These are phyloP conservation scores for Colletotrichum tropicicola DNA, from an alignment of 2,329 filamentous ascomycete species.

Conservation along the genomic window DNA sequence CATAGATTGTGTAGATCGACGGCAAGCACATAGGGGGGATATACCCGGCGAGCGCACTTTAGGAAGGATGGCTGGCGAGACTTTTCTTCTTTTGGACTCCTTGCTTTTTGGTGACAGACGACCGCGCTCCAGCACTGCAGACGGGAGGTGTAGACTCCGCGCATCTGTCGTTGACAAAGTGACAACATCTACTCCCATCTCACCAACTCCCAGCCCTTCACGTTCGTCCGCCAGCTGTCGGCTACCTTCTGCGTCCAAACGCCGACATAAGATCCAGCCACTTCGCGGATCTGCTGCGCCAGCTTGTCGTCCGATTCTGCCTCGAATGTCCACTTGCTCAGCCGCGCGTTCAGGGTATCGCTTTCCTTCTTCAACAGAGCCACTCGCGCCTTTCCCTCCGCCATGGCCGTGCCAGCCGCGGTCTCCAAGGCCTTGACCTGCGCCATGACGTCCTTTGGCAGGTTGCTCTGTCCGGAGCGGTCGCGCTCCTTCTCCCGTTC, in stretches of 20 bases:
- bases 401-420: slow-evolving; percentile 40
- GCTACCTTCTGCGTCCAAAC: slow-evolving; percentile 32
- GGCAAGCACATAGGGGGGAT: not conserved
- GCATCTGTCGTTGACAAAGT: not conserved
- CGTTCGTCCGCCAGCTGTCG: slow-evolving; percentile 35
- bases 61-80: not conserved
- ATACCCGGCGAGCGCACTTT: slow-evolving; percentile 8
- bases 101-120: not conserved
- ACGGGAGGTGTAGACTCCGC: not conserved
- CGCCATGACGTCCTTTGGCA: slow-evolving; percentile 46
- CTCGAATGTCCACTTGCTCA: slow-evolving; percentile 39
- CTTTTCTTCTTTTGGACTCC: slow-evolving; percentile 15
- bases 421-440: slow-evolving; percentile 44
- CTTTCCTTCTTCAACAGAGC: slow-evolving; percentile 40
- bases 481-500: slow-evolving; percentile 51
- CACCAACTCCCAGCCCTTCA: slow-evolving; percentile 37
- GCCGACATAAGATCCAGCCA: slow-evolving; percentile 6
- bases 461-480: slow-evolving; percentile 46
- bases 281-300: slow-evolving; percentile 16
- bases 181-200: slow-evolving; percentile 33
- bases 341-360: slow-evolving; percentile 35
- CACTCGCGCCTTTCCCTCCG: slow-evolving; percentile 42
- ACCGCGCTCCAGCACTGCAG: not conserved
- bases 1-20: not conserved
- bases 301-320: slow-evolving; percentile 13